Evolutionary conservation across 768 basidiomycete species (phyloP).

Genomic region (Agrocybe chaxingu): DNA sequence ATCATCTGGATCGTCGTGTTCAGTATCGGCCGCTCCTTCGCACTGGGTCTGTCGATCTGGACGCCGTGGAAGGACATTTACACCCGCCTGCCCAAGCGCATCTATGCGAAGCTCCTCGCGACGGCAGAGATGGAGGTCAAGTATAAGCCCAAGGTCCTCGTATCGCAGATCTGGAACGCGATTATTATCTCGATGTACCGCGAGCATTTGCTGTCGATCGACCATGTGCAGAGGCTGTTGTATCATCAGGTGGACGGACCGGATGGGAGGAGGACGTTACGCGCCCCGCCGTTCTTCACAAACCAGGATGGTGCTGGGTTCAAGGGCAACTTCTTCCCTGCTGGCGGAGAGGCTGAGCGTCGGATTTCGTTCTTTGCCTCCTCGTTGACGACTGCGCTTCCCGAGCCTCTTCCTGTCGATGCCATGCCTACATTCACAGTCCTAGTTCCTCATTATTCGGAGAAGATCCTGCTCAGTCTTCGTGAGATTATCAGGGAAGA

Average conservation of each 20-base stretch:
- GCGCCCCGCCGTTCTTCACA: slow-evolving; percentile 98
- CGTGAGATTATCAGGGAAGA: slow-evolving; percentile 99
- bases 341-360: slow-evolving; percentile 92
- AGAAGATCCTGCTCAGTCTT: slow-evolving; percentile 95
- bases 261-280: slow-evolving; percentile 86
- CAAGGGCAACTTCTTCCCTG: slow-evolving; percentile 88
- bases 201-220: slow-evolving; percentile 95
- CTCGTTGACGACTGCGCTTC: slow-evolving; percentile 92
- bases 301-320: slow-evolving; percentile 73
- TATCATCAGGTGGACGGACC: slow-evolving; percentile 95
- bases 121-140: slow-evolving; percentile 99
- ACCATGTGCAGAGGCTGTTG: slow-evolving; percentile 94
- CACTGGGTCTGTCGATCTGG: slow-evolving; percentile 95
- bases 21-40: slow-evolving; percentile 86
- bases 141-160: slow-evolving; percentile 99
- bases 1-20: slow-evolving; percentile 98
- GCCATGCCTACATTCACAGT: slow-evolving; percentile 99
- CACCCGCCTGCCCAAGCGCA: slow-evolving; percentile 93
- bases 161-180: slow-evolving; percentile 99
- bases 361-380: slow-evolving; percentile 99
- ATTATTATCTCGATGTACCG: slow-evolving; percentile 99
- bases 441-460: slow-evolving; percentile 97
- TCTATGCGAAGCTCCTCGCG: slow-evolving; percentile 95
- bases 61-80: slow-evolving; percentile 99
- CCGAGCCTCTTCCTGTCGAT: slow-evolving; percentile 93